Percentiles rank a stretch among this genome's conserved stretches.
These are phyloP conservation scores for Pueraria montana DNA, from an alignment of 306 rosid species.

Conservation along the genomic window DNA sequence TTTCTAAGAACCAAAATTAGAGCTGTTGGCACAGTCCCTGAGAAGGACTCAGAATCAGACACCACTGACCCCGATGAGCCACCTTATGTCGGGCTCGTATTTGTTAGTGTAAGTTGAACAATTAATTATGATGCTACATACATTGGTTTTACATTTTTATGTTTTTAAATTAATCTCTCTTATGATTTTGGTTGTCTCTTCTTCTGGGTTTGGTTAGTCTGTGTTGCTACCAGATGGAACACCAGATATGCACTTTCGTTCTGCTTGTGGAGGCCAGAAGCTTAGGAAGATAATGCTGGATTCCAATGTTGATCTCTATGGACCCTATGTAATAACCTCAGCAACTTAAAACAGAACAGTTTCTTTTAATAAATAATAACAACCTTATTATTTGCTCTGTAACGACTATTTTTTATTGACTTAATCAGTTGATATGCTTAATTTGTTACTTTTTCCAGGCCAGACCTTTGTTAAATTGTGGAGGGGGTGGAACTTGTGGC, in stretches of 20 bases:
- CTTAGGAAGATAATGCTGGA: constrained; percentile 87
- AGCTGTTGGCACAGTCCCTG: constrained; percentile 72
- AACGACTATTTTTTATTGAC: neutral
- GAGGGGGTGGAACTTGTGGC: constrained; percentile 87
- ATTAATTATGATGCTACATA: neutral
- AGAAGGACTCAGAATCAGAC: constrained; percentile 59
- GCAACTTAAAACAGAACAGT: neutral
- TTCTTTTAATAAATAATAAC: constrained; percentile 10
- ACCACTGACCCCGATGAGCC: constrained; percentile 60
- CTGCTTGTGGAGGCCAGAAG: constrained; percentile 83
- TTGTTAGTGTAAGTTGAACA: constrained; percentile 70
- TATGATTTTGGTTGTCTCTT: neutral
- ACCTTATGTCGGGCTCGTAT: constrained; percentile 73
- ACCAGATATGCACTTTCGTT: constrained; percentile 83
- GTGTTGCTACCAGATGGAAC: constrained; percentile 93
- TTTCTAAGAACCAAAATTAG: constrained; percentile 57
- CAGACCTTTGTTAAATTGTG: constrained; percentile 80
- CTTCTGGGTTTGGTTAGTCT: constrained; percentile 56
- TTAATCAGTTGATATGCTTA: neutral
- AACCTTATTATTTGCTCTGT: constrained; percentile 9
- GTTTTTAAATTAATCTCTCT: neutral
- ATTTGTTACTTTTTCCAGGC: constrained; percentile 55
- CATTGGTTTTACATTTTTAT: neutral
- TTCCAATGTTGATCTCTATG: constrained; percentile 78
- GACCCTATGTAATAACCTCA: constrained; percentile 75